Evolutionary conservation across 805 yeast species (phyloP), one percentile per base, ranked within the genome.

Genomic region (Dipodascopsis uninucleata): DNA sequence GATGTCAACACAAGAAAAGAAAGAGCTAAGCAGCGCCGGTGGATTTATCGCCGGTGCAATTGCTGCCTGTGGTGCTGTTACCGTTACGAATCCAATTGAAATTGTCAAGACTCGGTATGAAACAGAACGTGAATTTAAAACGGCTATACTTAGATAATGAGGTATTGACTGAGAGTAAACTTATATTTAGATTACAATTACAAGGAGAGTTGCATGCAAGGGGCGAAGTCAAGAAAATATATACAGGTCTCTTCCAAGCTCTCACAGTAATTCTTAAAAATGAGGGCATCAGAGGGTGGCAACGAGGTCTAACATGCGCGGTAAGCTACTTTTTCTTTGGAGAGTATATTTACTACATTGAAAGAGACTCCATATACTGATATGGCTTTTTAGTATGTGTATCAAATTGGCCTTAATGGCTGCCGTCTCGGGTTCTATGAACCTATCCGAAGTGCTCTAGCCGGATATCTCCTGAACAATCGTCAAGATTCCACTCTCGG

Each of bases 51-150:
- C 96, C 3, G 97, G 96, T 44, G 95, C 93, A 6, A 47, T 84
- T 12, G 98, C 98, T 2, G 97, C 97, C 2, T 89, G 97, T 70
- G 93, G 95, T 43, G 97, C 98, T 0, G 98, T 93, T 35, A 90
- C 97, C 0, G 81, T 90, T 62, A 89, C 97, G 3, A 93, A 93
- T 63, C 98, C 98, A 4, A 82, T 93, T 52, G 98, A 93, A 66
- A 71, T 93, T 51, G 87, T 90, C 57, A 93, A 93, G 69, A 93
- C 95, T 6, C 59, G 66, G 57, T 60, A 40, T 3, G 60, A 18
- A n/a, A 25, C 28, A 32, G 22, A 10, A 7, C 31, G 9, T 14
- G 7, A 34, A 5, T 18, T 7, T 26, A 22, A 5, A 14, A 6
- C n/a, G 10, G 5, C 24, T 16, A 7, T 29, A 12, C 3, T 2